Percentiles rank a stretch among this genome's conserved stretches.
These are phyloP conservation scores for Penicillium sp. DNA, from an alignment of 2,329 filamentous ascomycete species.

Conservation along the genomic window DNA sequence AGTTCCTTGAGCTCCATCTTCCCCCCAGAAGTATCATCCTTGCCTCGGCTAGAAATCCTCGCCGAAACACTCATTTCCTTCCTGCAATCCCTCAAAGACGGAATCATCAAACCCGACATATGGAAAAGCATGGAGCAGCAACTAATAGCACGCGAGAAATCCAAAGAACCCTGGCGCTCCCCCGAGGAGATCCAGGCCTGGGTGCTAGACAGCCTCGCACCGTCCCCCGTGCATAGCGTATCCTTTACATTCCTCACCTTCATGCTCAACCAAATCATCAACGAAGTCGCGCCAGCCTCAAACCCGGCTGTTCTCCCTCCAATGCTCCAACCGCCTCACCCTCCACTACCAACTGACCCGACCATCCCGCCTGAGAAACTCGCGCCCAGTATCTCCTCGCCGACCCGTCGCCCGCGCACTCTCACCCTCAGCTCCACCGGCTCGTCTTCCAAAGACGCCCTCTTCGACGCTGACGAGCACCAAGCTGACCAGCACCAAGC, in stretches of 20 bases:
- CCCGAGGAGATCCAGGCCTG: constrained; percentile 56
- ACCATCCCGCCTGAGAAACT: constrained; percentile 12
- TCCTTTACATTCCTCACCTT: constrained; percentile 83
- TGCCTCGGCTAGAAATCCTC: constrained; percentile 70
- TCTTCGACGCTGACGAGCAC: background rate
- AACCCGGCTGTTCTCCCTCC: constrained; percentile 18
- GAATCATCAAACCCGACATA: constrained; percentile 66
- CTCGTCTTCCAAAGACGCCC: constrained; percentile 22
- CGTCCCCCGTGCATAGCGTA: constrained; percentile 75
- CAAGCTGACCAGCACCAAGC: too few relatives aligned
- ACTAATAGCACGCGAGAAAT: constrained; percentile 47
- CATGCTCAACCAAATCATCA: constrained; percentile 61
- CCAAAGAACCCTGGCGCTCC: constrained; percentile 44
- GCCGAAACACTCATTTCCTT: constrained; percentile 70
- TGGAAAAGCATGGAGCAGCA: constrained; percentile 67
- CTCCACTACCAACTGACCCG: constrained; percentile 10
- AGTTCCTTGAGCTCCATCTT: constrained; percentile 59
- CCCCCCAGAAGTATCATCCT: constrained; percentile 57
- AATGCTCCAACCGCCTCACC: constrained; percentile 15
- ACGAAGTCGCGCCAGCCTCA: constrained; percentile 49
- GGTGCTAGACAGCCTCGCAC: constrained; percentile 70
- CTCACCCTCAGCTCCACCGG: constrained; percentile 22
- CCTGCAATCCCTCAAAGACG: constrained; percentile 69
- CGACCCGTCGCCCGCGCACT: constrained; percentile 22
- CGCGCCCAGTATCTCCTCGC: constrained; percentile 14